These are phyloP conservation scores for Ceratocystis colombiana DNA, from an alignment of 2,329 filamentous ascomycete species.

Conservation along the genomic window DNA sequence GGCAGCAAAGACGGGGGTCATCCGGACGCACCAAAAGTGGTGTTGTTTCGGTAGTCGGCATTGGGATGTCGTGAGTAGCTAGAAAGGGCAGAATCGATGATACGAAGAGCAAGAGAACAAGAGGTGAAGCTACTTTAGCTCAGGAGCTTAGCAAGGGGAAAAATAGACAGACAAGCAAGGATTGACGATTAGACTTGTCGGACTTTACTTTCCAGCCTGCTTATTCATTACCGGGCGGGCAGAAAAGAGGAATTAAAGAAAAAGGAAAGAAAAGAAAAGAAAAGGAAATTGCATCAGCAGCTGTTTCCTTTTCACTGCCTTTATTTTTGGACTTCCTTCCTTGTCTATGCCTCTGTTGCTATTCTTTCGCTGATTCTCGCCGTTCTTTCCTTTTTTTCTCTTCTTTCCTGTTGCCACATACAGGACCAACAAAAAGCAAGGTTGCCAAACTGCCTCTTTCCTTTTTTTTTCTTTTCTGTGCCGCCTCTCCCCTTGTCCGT, in stretches of 20 bases:
- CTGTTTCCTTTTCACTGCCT: background rate
- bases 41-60: slow-evolving; percentile 3
- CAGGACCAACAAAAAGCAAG: too few relatives aligned
- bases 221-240: background rate
- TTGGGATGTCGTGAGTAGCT: background rate
- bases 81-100: background rate
- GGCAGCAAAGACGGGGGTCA: background rate
- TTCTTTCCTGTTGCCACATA: background rate
- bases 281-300: background rate
- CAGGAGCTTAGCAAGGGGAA: background rate
- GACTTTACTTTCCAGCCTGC: background rate
- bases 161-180: background rate
- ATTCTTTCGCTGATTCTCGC: background rate
- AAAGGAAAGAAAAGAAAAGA: background rate
- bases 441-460: background rate
- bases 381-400: background rate
- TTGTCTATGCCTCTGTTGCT: background rate
- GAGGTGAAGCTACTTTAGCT: background rate
- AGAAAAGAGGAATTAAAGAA: background rate
- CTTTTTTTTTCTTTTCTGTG: background rate
- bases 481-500: background rate
- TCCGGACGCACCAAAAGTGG: background rate
- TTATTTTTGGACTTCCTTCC: background rate
- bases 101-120: background rate
- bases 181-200: background rate